Percentiles rank a stretch among this genome's conserved stretches.
Evolutionary conservation across 495 filamentous ascomycete species (phyloP).

Genomic region (Penicillium goetzii): DNA sequence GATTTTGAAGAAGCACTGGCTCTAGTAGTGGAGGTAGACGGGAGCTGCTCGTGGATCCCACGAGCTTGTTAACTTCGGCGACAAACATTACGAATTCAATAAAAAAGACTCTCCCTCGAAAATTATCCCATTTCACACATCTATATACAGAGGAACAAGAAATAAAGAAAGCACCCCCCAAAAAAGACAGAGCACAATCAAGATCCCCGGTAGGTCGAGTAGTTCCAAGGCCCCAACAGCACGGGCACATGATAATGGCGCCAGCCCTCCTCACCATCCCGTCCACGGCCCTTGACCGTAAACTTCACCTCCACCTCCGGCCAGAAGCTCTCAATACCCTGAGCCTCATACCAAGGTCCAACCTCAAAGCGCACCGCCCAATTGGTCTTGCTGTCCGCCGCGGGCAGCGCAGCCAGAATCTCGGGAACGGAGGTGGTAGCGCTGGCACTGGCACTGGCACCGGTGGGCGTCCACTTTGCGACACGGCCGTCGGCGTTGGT

Average conservation of each 20-base stretch:
- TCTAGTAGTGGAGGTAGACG: no score
- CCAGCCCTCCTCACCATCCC: constrained; percentile 61
- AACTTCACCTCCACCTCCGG: constrained; percentile 90
- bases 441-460: constrained; percentile 24
- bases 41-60: no score
- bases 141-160: background rate
- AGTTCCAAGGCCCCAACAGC: constrained; percentile 85
- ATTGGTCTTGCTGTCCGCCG: constrained; percentile 49
- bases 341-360: constrained; percentile 71
- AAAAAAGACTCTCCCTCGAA: background rate
- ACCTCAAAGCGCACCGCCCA: constrained; percentile 83
- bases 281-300: constrained; percentile 61
- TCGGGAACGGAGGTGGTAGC: constrained; percentile 53
- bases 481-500: constrained; percentile 91
- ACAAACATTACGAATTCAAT: background rate
- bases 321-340: constrained; percentile 78
- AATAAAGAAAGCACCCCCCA: background rate
- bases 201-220: constrained; percentile 87
- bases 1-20: background rate
- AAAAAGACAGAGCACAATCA: constrained; percentile 21
- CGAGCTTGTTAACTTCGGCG: background rate
- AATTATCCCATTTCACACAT: constrained; percentile 3
- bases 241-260: constrained; percentile 94
- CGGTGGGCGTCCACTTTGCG: constrained; percentile 68
- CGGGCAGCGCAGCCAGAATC: constrained; percentile 47